Evolutionary conservation across 306 rosid genomes (phyloP), one percentile per base, ranked within the genome.

Genomic region (Corylus avellana): DNA sequence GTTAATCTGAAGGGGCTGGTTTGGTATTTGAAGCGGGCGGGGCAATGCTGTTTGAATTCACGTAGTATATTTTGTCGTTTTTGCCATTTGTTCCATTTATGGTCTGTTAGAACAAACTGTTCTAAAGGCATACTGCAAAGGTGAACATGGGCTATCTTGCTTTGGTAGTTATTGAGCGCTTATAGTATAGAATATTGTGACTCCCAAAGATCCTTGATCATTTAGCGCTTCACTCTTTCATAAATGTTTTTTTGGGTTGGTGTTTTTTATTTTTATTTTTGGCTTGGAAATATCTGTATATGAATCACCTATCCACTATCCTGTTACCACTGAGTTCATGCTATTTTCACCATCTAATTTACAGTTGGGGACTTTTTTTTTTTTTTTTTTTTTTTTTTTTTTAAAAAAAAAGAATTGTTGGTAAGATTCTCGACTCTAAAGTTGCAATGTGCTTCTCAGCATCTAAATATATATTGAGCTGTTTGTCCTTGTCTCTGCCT

Each of bases 231-330:
- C n/a, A 49, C 16, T 22, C 47, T 44, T 69, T 8, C 64, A 69
- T 14, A 44, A 63, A 25, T 84, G 25, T 58, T 63, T 61, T 77
- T 64, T 47, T 78, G 66, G 74, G 80, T 68, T 81, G 73, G 56
- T 70, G 73, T 42, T 64, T 4, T 68, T 55, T 22, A 1, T 49
- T 49, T 11, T 49, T 9, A 1, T 49, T 49, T 49, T 9, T 11
- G 7, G 51, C 61, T 55, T 67, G 37, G 54, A 74, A 82, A 74
- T 70, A 22, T 75, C 73, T 13, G 39, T 53, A 68, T 57, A 47
- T 53, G 37, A 55, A 37, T 55, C 59, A 27, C 12, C 58, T 32
- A 29, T 77, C 58, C 35, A 32, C 35, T 32, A 32, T 32, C 35
- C 35, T 1, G 35, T 32, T 32, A 32, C 35, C 42, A 25, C n/a